Percentiles rank a stretch among this genome's conserved stretches.
These are phyloP conservation scores for Tuctoria greenei DNA, from an alignment of 176 grass and related monocot genomes.

Conservation along the genomic window DNA sequence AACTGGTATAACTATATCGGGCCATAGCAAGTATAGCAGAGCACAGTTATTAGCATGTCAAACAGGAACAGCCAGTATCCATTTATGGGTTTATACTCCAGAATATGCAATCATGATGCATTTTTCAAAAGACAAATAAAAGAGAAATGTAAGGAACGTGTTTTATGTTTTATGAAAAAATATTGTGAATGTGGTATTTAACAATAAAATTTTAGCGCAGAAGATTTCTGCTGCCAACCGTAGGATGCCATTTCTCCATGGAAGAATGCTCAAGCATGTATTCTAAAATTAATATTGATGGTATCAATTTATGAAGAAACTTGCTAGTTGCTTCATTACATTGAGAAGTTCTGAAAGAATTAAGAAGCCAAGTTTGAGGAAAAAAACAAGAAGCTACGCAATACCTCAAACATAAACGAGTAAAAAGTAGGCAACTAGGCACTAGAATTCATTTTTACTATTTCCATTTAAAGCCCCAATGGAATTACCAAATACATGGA, in stretches of 20 bases:
- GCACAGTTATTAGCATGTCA: not conserved
- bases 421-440: not conserved
- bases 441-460: conserved; percentile 4
- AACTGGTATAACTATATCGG: conserved; percentile 24
- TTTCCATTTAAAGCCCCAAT: conserved; percentile 18
- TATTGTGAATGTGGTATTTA: conserved; percentile 1
- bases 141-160: not conserved
- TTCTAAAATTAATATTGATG: not conserved
- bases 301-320: not conserved
- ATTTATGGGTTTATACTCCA: conserved; percentile 2
- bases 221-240: not conserved
- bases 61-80: conserved; percentile 9
- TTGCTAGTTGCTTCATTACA: not conserved
- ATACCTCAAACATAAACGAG: not conserved
- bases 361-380: not conserved
- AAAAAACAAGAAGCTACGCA: not conserved
- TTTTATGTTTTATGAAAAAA: not conserved
- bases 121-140: conserved; percentile 16
- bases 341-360: not conserved
- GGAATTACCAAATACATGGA: not conserved
- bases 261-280: not conserved
- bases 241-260: not conserved
- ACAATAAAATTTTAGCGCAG: not conserved
- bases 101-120: not conserved
- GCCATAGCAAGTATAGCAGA: conserved; percentile 12